Percentiles rank a stretch among this genome's conserved stretches.
Evolutionary conservation across 257 asterid genomes (phyloP).

Genomic region (Nicotiana obtusifolia): DNA sequence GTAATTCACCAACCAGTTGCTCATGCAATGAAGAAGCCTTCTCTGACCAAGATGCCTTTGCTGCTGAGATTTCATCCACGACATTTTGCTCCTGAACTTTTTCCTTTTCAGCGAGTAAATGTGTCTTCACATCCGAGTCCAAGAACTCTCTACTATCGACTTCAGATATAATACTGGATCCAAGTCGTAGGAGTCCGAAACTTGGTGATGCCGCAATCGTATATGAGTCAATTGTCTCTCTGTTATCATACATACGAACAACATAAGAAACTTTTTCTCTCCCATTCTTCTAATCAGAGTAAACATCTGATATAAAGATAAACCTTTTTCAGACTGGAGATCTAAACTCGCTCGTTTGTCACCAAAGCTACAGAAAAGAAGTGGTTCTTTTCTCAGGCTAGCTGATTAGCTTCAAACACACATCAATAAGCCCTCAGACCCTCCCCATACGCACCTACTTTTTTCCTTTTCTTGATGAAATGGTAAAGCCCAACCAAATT

Average conservation of each 20-base stretch:
- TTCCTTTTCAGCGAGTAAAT: constrained; percentile 49
- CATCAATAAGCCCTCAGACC: background rate
- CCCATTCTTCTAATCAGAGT: background rate
- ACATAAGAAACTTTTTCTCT: constrained; percentile 2
- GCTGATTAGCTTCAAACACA: background rate
- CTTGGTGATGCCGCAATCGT: constrained; percentile 83
- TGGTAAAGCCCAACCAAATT: background rate
- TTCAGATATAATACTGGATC: constrained; percentile 32
- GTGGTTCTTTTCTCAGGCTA: background rate
- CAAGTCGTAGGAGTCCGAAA: constrained; percentile 39
- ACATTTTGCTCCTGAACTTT: constrained; percentile 24
- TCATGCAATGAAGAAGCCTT: constrained; percentile 27
- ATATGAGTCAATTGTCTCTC: constrained; percentile 68
- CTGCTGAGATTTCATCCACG: constrained; percentile 14
- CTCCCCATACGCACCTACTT: background rate
- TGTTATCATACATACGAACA: constrained; percentile 17
- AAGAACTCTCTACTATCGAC: constrained; percentile 21
- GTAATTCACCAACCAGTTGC: constrained; percentile 59
- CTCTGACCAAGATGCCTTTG: constrained; percentile 32
- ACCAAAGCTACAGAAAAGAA: background rate
- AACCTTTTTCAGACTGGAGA: background rate
- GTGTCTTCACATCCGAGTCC: constrained; percentile 33
- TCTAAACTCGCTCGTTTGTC: background rate
- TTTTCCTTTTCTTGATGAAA: background rate
- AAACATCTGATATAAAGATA: background rate